Evolutionary conservation across 2,329 filamentous ascomycete genomes (phyloP).

Genomic region (Fusarium illudens): DNA sequence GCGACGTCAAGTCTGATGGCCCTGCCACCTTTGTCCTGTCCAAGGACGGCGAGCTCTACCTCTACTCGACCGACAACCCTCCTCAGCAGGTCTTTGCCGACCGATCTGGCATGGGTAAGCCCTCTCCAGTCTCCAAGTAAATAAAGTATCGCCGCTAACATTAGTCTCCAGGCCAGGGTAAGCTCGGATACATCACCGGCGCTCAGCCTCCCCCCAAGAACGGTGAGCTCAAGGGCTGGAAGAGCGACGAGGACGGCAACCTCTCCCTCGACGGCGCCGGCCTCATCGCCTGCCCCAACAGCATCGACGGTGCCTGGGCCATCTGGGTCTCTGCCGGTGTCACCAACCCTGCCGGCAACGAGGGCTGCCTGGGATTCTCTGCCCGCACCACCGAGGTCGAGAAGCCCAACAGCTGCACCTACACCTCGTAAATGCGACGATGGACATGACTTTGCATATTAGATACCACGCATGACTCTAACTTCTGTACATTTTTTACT

Average conservation of each 20-base stretch:
- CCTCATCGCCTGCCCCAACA: conserved; percentile 62
- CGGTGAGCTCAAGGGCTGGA: conserved; percentile 58
- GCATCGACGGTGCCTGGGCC: conserved; percentile 51
- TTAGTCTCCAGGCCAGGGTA: conserved; percentile 57
- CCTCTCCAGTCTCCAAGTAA: background rate
- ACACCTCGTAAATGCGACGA: conserved; percentile 35
- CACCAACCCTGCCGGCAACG: conserved; percentile 47
- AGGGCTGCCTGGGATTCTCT: conserved; percentile 49
- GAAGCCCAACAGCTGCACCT: conserved; percentile 49
- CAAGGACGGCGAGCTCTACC: conserved; percentile 54
- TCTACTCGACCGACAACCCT: conserved; percentile 53
- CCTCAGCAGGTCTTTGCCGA: conserved; percentile 63
- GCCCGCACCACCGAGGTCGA: conserved; percentile 41
- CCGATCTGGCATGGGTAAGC: conserved; percentile 66
- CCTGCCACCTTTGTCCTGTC: conserved; percentile 58
- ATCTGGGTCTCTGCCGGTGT: conserved; percentile 48
- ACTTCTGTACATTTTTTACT: background rate
- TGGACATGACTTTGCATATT: background rate
- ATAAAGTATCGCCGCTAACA: background rate
- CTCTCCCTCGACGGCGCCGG: conserved; percentile 55
- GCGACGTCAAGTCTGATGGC: conserved; percentile 50
- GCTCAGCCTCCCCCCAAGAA: conserved; percentile 50
- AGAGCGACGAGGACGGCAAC: conserved; percentile 52
- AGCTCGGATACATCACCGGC: conserved; percentile 61
- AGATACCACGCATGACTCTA: background rate